Conservation (phyloP, 2,329 filamentous ascomycete genomes). For the Trichoderma sp. region DNA sequence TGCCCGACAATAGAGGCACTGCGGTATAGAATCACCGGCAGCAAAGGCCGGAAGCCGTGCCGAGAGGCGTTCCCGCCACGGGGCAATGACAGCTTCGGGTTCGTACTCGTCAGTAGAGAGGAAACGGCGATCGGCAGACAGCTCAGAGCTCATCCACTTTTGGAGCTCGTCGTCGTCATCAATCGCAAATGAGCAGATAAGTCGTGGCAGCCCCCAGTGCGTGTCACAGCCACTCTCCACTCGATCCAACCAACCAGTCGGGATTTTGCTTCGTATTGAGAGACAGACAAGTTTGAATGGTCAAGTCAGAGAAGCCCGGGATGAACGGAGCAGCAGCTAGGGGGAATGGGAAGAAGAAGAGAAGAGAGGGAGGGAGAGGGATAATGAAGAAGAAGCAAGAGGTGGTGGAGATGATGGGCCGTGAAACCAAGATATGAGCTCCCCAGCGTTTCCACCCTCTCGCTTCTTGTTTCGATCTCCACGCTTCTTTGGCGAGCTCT, state of each 20-base stretch:
- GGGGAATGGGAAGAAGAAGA: background rate
- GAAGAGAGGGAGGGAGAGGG: background rate
- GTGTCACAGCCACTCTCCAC: conserved; percentile 12
- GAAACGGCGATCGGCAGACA: background rate
- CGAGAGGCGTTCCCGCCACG: conserved; percentile 9
- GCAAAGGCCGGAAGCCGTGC: background rate
- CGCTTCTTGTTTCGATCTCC: conserved; percentile 11
- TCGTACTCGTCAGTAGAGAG: background rate
- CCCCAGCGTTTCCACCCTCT: conserved; percentile 3
- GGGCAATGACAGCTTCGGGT: background rate
- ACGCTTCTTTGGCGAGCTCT: background rate
- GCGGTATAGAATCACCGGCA: background rate
- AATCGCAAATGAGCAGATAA: background rate
- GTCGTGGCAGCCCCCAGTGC: background rate
- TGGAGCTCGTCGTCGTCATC: conserved; percentile 9
- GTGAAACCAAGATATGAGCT: conserved; percentile 5
- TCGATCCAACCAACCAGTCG: background rate
- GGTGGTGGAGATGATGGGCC: conserved; percentile 6
- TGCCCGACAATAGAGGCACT: background rate
- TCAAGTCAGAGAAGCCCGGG: background rate
- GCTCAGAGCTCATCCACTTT: conserved; percentile 15
- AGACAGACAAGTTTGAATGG: background rate
- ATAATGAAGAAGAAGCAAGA: background rate
- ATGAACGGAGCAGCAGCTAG: background rate
- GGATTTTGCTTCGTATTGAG: background rate